These are phyloP conservation scores for Cystobasidiaceae sp. DNA, from an alignment of 1,284 basidiomycete genomes.

Conservation along the genomic window DNA sequence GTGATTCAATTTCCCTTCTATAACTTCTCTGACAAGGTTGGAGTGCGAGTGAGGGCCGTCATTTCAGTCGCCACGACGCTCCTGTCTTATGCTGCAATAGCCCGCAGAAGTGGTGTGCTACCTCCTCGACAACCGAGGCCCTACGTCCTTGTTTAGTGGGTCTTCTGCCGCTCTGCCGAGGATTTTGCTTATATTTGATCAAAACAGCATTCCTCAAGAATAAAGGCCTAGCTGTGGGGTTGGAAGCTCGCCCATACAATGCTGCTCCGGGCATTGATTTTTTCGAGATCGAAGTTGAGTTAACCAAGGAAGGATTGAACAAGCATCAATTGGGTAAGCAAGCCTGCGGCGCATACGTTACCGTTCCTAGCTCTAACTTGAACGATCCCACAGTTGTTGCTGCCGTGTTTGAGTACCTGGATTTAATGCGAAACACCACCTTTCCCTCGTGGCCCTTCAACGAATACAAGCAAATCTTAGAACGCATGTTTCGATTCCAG, in stretches of 20 bases:
- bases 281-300: slow-evolving; percentile 72
- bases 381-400: no score
- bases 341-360: background rate
- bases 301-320: slow-evolving; percentile 84
- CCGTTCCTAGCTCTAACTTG: slow-evolving; percentile 61
- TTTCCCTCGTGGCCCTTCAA: slow-evolving; percentile 69
- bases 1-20: slow-evolving; percentile 67
- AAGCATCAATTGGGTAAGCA: slow-evolving; percentile 44
- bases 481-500: slow-evolving; percentile 76
- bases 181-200: background rate
- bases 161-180: background rate
- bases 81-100: no score
- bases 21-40: slow-evolving; percentile 70
- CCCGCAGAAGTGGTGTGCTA: slow-evolving; percentile 76
- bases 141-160: slow-evolving; percentile 65
- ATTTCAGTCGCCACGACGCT: no score
- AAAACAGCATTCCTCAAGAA: slow-evolving; percentile 72
- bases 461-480: slow-evolving; percentile 68
- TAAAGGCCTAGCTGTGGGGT: slow-evolving; percentile 78
- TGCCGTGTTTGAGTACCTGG: slow-evolving; percentile 77
- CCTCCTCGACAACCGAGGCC: slow-evolving; percentile 91
- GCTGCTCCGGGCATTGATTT: slow-evolving; percentile 75
- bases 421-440: slow-evolving; percentile 63
- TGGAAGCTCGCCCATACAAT: slow-evolving; percentile 66
- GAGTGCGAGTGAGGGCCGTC: slow-evolving; percentile 18